A percentile compares a stretch with the other conserved stretches of the same genome.
These are phyloP conservation scores for Trichophyton mentagrophytes DNA, from an alignment of 2,329 filamentous ascomycete species.

Conservation along the genomic window DNA sequence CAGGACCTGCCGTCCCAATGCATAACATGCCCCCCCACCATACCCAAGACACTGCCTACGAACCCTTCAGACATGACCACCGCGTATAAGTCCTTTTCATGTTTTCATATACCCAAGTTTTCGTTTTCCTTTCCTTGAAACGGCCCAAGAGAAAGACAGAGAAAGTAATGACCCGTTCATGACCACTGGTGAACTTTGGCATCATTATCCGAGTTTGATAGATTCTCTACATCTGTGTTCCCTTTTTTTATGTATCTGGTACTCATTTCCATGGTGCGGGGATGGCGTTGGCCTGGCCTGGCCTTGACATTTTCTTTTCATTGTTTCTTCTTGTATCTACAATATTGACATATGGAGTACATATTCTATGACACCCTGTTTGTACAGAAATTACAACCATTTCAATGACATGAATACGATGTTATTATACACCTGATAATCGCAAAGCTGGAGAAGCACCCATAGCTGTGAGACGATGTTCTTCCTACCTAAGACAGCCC, in stretches of 20 bases:
- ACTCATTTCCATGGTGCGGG: not conserved
- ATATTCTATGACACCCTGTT: not conserved
- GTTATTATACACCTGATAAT: not conserved
- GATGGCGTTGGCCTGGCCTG: not conserved
- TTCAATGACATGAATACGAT: not conserved
- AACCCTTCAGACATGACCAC: slow-evolving; percentile 14
- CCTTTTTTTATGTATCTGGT: not conserved
- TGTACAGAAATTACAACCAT: not conserved
- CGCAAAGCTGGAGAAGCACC: too few relatives aligned
- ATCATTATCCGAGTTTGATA: not conserved
- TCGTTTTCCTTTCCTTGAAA: not conserved
- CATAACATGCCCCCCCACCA: slow-evolving; percentile 8
- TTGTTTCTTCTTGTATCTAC: not conserved
- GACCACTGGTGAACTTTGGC: not conserved
- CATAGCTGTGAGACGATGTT: too few relatives aligned
- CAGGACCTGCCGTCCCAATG: slow-evolving; percentile 7
- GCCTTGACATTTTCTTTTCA: not conserved
- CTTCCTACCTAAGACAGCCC: too few relatives aligned
- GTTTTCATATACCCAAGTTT: not conserved
- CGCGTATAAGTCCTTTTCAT: slow-evolving; percentile 3
- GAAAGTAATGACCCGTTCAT: not conserved
- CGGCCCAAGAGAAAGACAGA: not conserved
- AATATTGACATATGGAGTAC: not conserved
- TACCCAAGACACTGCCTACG: slow-evolving; percentile 11
- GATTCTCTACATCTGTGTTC: not conserved